Base-by-base conservation (phyloP, 2,329 filamentous ascomycete genomes). In the Penicillium sp. region DNA sequence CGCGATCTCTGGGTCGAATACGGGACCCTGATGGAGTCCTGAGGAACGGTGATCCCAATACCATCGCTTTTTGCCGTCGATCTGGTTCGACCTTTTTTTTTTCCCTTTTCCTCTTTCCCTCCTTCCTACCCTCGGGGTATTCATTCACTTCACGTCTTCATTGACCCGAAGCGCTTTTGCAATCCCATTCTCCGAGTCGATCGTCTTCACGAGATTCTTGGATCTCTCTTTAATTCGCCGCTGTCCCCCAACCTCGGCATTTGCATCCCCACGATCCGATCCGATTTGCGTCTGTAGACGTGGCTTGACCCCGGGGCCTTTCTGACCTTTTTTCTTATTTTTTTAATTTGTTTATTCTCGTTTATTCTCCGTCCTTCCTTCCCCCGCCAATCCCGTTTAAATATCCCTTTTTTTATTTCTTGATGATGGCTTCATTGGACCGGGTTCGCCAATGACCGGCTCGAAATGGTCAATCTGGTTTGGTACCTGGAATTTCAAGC, bases 21-120 rank as follows among this genome's bases (percentile, higher is more conserved):
- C 35, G 47, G 54, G 63, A 64, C 62, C 57, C 61, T 65, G 62
- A 59, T 58, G 50, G 57, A 55, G 52, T 44, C 49, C 52, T 46
- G 49, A 40, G 30, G 54, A 53, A 53, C 46, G 60, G 51, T 61
- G 60, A 61, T 61, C 58, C 51, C 51, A 62, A 62, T 60, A 44
- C 48, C 44, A 48, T 51, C 46, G 27, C 48, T 31, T 28, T 36
- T 30, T 24, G 28, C 20, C 54, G 60, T 63, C 62, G 62, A 65
- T 65, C 62, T 56, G 53, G 55, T 60, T 63, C 57, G 14, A 20
- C 40, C 45, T 40, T 44, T 39, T 33, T 27, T 33, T 24, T 28
- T n/a, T 35, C 42, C 49, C 30, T 42, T 41, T 46, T 35, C 43
- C 18, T 43, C n/a, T 41, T 41, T 50, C 25, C 24, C 43, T 8